Base-by-base conservation (phyloP, 148 eudicot species). In the Oxyria digyna region DNA sequence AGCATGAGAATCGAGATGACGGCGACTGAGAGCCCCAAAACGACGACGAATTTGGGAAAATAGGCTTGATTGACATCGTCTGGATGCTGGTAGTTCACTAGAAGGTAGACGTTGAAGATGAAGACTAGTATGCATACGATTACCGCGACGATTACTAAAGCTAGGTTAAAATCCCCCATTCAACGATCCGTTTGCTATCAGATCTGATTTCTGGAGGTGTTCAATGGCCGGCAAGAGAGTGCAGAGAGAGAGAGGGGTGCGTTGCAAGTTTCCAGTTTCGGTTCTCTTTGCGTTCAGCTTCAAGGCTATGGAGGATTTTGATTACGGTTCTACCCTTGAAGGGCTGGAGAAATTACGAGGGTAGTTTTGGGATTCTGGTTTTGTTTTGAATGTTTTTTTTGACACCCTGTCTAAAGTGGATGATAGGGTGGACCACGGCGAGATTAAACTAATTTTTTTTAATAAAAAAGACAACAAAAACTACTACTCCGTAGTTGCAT, bases 131-230 rank as follows among this genome's bases (percentile, higher is more conserved):
- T 79, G 54, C 82, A 81, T 1, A 94, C 93, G 49, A 94, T 78
- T 8, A 91, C 85, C 6, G 99, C 97, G 4, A 94, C 89, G 72
- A 94, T 78, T 46, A 94, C 83, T n/a, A 94, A 78, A 23, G 99
- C 99, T 37, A 94, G 77, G 76, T 94, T 94, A 80, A 94, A 94
- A 82, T 94, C 99, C 78, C 99, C 97, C 99, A 94, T 94, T 27
- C 38, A 14, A 59, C 37, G 65, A 59, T 59, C 65, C 37, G 65
- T 59, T 59, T 15, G 38, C 38, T 59, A 4, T 59, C 20, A 59
- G 65, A 59, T 59, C 65, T 59, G 65, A 59, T 59, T 59, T 6
- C 38, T 14, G 9, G 8, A 31, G 35, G 14, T 59, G 20, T 29
- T 59, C 64, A 27, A 27, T 38, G 65, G 65, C 65, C 65, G 65